phyloP scores from a whole-genome alignment of 768 basidiomycete genomes.

The Kwoniella sp. region DNA sequence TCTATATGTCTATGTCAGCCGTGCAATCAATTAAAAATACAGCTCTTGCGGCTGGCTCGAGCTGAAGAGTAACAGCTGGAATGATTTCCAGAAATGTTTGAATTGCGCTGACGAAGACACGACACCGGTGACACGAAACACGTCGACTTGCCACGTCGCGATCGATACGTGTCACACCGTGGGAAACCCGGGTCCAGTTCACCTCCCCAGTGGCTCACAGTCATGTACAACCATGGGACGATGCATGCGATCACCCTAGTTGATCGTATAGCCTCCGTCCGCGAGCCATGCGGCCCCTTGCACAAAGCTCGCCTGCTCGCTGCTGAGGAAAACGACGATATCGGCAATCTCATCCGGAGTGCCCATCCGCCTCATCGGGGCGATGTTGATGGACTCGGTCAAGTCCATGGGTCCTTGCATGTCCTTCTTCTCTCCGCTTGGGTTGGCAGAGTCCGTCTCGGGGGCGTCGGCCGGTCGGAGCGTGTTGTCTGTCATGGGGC shows the following conservation, averaged over 20 bases:
- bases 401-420: constrained; percentile 16
- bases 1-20: no score
- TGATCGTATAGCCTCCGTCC: constrained; percentile 31
- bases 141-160: background rate
- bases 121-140: background rate
- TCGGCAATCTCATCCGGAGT: constrained; percentile 26
- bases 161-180: background rate
- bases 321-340: constrained; percentile 20
- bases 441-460: background rate
- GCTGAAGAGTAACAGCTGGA: no score
- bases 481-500: constrained; percentile 21
- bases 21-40: no score
- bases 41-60: no score
- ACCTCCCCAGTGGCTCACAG: constrained; percentile 9
- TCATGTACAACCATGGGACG: background rate
- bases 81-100: no score
- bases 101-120: background rate
- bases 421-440: constrained; percentile 2
- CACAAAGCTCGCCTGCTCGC: constrained; percentile 27
- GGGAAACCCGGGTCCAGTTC: background rate
- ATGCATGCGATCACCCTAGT: constrained; percentile 1
- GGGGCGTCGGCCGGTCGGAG: background rate
- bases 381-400: constrained; percentile 16
- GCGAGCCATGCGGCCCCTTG: constrained; percentile 25
- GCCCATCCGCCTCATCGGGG: constrained; percentile 30